phyloP scores from a whole-genome alignment of 176 grass and related monocot species.

The Oryza longistaminata region DNA sequence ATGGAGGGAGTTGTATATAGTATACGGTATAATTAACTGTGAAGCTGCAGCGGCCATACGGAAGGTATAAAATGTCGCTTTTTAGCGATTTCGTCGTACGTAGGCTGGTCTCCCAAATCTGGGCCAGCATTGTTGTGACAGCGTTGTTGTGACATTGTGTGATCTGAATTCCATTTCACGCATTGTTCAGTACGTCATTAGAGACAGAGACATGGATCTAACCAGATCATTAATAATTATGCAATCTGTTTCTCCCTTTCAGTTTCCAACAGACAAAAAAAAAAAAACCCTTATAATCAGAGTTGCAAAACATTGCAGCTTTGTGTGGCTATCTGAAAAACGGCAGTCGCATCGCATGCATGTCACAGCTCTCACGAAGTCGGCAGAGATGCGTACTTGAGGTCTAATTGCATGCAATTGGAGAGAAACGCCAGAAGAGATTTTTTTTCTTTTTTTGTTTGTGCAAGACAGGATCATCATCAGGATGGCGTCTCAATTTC shows the following conservation, averaged over 20 bases:
- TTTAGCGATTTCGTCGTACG: background rate
- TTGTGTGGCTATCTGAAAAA: background rate
- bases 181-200: too few species aligned
- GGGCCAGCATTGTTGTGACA: background rate
- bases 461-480: background rate
- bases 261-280: background rate
- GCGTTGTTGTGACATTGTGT: too few species aligned
- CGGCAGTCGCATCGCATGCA: background rate
- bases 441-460: background rate
- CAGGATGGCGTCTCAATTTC: background rate
- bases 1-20: too few species aligned
- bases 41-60: constrained; percentile 15
- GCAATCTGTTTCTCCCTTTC: background rate
- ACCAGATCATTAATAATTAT: background rate
- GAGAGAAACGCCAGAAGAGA: background rate
- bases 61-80: constrained; percentile 23
- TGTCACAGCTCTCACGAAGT: too few species aligned
- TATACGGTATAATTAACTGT: background rate
- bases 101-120: background rate
- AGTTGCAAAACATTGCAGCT: background rate
- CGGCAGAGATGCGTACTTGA: background rate
- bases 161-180: fast-evolving
- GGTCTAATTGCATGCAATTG: background rate
- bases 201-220: background rate
- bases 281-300: background rate